These are phyloP conservation scores for Byssochlamys sp. DNA, from an alignment of 2,329 filamentous ascomycete genomes.

Conservation along the genomic window DNA sequence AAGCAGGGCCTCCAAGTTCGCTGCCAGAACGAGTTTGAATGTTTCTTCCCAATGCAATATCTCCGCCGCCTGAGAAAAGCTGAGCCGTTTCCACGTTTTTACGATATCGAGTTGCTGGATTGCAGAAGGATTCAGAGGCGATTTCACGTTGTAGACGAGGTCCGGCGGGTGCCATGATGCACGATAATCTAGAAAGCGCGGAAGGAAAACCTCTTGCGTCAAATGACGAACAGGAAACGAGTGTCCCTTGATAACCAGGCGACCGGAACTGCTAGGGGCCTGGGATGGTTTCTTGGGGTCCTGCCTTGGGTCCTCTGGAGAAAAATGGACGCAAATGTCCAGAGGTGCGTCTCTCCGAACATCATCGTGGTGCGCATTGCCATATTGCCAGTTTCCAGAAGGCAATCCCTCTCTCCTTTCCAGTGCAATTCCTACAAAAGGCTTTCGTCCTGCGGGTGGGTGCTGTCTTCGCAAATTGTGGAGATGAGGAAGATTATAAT, in stretches of 20 bases:
- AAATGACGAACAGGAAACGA: background rate
- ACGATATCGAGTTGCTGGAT: background rate
- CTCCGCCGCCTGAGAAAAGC: background rate
- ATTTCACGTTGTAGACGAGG: background rate
- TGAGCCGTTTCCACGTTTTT: background rate
- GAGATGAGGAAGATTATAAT: background rate
- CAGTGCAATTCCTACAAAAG: background rate
- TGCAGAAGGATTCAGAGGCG: background rate
- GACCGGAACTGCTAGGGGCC: background rate
- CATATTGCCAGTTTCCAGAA: background rate
- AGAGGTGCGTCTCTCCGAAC: background rate
- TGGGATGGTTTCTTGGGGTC: background rate
- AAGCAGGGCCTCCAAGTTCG: background rate
- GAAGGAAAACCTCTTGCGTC: background rate
- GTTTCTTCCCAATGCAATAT: background rate
- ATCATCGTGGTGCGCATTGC: background rate
- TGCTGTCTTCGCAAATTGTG: background rate
- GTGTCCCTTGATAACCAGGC: background rate
- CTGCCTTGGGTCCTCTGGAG: background rate
- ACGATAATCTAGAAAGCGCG: background rate
- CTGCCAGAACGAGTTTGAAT: background rate
- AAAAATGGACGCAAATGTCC: background rate
- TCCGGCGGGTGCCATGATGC: background rate
- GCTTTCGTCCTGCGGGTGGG: background rate
- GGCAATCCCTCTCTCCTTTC: background rate